A percentile compares a stretch with the other conserved stretches of the same genome.
phyloP scores from a whole-genome alignment of 1,284 basidiomycete species.

The Neonothopanus nambi region DNA sequence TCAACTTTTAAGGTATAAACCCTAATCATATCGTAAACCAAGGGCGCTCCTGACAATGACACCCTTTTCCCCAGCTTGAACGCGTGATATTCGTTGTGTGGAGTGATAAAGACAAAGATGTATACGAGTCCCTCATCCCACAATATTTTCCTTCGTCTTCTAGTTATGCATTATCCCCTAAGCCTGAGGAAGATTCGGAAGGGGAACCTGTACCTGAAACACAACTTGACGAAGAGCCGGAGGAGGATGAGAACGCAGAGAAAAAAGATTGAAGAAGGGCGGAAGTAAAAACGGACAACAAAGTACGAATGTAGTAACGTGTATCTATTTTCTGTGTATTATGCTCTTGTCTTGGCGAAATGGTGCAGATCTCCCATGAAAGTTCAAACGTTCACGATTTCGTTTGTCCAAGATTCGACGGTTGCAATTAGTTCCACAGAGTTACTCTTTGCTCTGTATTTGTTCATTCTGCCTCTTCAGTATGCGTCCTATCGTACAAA shows the following conservation, averaged over 20 bases:
- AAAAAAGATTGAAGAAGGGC: not conserved
- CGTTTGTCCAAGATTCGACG: too few relatives aligned
- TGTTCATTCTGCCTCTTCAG: too few relatives aligned
- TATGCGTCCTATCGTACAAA: too few relatives aligned
- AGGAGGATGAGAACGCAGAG: conserved; percentile 1
- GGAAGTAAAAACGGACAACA: too few relatives aligned
- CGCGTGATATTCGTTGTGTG: conserved; percentile 76
- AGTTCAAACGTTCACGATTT: too few relatives aligned
- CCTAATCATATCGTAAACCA: not conserved
- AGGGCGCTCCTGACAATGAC: conserved; percentile 3
- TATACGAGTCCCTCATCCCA: conserved; percentile 68
- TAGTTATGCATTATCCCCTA: not conserved
- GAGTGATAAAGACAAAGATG: conserved; percentile 59
- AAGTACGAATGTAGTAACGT: too few relatives aligned
- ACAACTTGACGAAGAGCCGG: not conserved
- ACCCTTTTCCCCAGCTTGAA: conserved; percentile 50
- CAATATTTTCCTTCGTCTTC: conserved; percentile 55
- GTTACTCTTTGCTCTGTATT: too few relatives aligned
- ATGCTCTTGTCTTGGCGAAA: too few relatives aligned
- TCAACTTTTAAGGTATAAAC: conserved; percentile 40
- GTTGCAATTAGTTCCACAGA: too few relatives aligned
- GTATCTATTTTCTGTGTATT: too few relatives aligned
- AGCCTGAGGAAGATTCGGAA: not conserved
- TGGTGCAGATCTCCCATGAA: too few relatives aligned
- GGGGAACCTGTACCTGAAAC: conserved; percentile 4